A percentile compares a stretch with the other conserved stretches of the same genome.
Evolutionary conservation across 108 stramenopile genomes (phyloP).

Genomic region (Skeletonema tropicum): DNA sequence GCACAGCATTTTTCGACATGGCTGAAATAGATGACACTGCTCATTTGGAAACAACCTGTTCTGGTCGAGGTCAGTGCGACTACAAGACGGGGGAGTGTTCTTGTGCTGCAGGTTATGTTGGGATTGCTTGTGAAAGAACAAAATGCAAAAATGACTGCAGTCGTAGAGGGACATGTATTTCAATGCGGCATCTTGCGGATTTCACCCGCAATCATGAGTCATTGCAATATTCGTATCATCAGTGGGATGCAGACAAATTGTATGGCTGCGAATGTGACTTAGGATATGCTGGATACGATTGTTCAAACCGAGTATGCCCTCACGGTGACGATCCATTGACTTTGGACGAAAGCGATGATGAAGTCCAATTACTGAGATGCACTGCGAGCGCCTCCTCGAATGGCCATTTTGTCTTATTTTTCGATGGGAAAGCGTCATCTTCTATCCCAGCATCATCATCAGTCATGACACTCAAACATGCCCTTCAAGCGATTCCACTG

Average conservation of each 20-base stretch:
- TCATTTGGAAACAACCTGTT: slow-evolving; percentile 60
- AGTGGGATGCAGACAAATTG: slow-evolving; percentile 79
- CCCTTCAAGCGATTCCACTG: slow-evolving; percentile 51
- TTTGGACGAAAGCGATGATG: slow-evolving; percentile 31
- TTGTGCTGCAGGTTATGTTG: slow-evolving; percentile 58
- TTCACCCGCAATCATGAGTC: slow-evolving; percentile 37
- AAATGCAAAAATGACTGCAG: slow-evolving; percentile 43
- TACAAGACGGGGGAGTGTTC: slow-evolving; percentile 48
- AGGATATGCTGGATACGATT: slow-evolving; percentile 64
- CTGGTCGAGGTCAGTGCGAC: slow-evolving; percentile 59
- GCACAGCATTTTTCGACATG: slow-evolving; percentile 48
- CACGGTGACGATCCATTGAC: slow-evolving; percentile 80
- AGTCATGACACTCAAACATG: slow-evolving; percentile 49
- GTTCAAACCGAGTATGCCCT: slow-evolving; percentile 69
- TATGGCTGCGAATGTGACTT: slow-evolving; percentile 81
- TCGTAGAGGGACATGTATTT: slow-evolving; percentile 29
- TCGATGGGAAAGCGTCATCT: slow-evolving; percentile 35
- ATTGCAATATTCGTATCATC: slow-evolving; percentile 31
- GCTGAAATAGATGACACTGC: slow-evolving; percentile 39
- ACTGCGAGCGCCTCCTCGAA: slow-evolving; percentile 56
- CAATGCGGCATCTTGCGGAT: slow-evolving; percentile 33
- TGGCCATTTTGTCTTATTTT: slow-evolving; percentile 44
- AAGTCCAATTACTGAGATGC: slow-evolving; percentile 67
- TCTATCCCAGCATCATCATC: slow-evolving; percentile 28
- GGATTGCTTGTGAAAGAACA: slow-evolving; percentile 65